Conservation (phyloP, 2,329 filamentous ascomycete genomes). For the Exophiala dermatitidis region DNA sequence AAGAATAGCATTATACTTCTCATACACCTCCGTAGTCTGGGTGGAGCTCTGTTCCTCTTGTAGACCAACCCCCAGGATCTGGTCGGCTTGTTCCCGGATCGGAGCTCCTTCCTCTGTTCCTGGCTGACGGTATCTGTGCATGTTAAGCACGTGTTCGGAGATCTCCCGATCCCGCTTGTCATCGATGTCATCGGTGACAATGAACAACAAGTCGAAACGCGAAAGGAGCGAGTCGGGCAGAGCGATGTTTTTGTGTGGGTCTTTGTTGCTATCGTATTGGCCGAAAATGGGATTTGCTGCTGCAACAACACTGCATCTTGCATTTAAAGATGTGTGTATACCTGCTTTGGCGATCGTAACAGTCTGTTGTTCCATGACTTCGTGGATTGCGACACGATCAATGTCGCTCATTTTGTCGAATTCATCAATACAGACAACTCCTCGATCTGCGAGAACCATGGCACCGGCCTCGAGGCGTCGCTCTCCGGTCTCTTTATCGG, state of each 20-base stretch:
- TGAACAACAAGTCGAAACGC: slow-evolving; percentile 95
- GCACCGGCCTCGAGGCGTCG: slow-evolving; percentile 90
- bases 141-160: slow-evolving; percentile 92
- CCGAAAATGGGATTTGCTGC: slow-evolving; percentile 97
- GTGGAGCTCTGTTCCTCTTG: slow-evolving; percentile 65
- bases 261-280: slow-evolving; percentile 97
- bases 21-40: slow-evolving; percentile 77
- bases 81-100: slow-evolving; percentile 76
- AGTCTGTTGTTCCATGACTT: slow-evolving; percentile 99
- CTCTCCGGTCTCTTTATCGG: slow-evolving; percentile 95
- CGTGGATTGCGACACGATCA: slow-evolving; percentile 95
- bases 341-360: slow-evolving; percentile 98
- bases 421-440: slow-evolving; percentile 97
- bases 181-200: slow-evolving; percentile 97
- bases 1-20: slow-evolving; percentile 94
- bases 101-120: slow-evolving; percentile 91
- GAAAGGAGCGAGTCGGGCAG: slow-evolving; percentile 92
- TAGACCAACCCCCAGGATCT: slow-evolving; percentile 79
- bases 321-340: slow-evolving; percentile 95
- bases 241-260: slow-evolving; percentile 97
- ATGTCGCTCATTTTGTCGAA: slow-evolving; percentile 99
- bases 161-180: slow-evolving; percentile 84
- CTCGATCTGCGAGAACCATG: slow-evolving; percentile 95
- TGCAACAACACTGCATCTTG: slow-evolving; percentile 90
- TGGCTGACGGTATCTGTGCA: slow-evolving; percentile 90